Evolutionary conservation across 441 rosid species (phyloP), one percentile per base, ranked within the genome.

Genomic region (Codiaeum variegatum): DNA sequence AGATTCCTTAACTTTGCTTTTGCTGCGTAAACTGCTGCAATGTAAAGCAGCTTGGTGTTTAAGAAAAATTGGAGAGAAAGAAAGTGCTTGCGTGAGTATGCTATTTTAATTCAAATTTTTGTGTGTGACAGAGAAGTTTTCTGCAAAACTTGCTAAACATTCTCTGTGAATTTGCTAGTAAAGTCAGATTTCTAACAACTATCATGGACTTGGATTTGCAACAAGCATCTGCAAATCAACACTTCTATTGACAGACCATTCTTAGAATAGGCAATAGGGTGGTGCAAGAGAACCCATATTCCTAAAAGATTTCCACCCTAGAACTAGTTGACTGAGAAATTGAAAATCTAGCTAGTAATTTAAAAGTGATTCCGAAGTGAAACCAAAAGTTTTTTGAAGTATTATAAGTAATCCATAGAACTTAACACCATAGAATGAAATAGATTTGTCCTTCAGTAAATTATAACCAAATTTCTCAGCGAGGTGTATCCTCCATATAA

Each of bases 341-440:
- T 18, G 12, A 0, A 32, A 5, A 36, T 74, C 31, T 34, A 67
- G 38, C 24, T 34, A 11, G 23, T 18, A 49, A 9, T 34, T 51
- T n/a, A 52, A 18, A 51, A 52, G 11, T 6, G 7, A n/a, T 11
- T n/a, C 12, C 1, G 4, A 19, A 19, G 23, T 36, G 10, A 63
- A 63, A 32, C 4, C 2, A 16, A 40, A 63, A 23, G 21, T 60
- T 2, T 29, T 28, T 8, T 24, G n/a, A 24, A 23, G 19, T 1
- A 55, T 62, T 24, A 42, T 13, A n/a, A 52, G 21, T 44, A 46
- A 34, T 63, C 28, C 16, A 34, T 38, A 54, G 61, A 76, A 83
- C 88, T 81, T 81, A 90, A 90, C 92, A 34, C 92, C 92, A 73
- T 82, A 90, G 77, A 90, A 87, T 69, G 92, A 85, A 72, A 87